These are phyloP conservation scores for Mortierella hygrophila DNA, from an alignment of 192 early-diverging fungal species.

Conservation along the genomic window DNA sequence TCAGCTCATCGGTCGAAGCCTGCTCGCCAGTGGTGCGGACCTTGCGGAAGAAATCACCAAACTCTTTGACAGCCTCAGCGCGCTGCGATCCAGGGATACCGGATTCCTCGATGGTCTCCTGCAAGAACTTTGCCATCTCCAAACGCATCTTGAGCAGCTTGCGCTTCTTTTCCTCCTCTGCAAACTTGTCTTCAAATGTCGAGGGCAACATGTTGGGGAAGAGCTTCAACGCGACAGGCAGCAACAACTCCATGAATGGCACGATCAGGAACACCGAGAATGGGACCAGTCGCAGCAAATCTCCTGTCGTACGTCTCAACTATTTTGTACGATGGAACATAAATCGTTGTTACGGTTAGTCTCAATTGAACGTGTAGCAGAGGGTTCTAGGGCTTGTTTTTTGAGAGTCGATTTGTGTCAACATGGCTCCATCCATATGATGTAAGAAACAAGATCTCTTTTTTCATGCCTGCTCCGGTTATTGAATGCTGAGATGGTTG, in stretches of 20 bases:
- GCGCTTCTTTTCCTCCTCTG: conserved; percentile 92
- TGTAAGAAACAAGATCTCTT: background rate
- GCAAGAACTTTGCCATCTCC: conserved; percentile 95
- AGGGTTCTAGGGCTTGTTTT: background rate
- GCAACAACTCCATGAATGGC: conserved; percentile 95
- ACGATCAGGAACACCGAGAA: conserved; percentile 93
- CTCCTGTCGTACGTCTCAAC: conserved; percentile 87
- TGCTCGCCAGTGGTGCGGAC: conserved; percentile 86
- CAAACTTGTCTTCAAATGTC: conserved; percentile 93
- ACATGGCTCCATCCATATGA: background rate
- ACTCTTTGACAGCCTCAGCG: conserved; percentile 75
- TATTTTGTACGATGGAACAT: conserved; percentile 42
- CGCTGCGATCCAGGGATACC: conserved; percentile 65
- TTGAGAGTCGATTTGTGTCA: background rate
- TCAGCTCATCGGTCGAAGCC: conserved; percentile 86
- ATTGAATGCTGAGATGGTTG: background rate
- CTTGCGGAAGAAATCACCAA: conserved; percentile 83
- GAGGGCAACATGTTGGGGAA: conserved; percentile 97
- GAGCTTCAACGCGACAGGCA: conserved; percentile 90
- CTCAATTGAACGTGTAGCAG: background rate
- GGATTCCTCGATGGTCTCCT: conserved; percentile 93
- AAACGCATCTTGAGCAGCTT: conserved; percentile 93
- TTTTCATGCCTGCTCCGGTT: background rate
- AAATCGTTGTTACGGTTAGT: background rate
- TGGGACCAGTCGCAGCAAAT: conserved; percentile 90